Evolutionary conservation across 2,329 filamentous ascomycete genomes (phyloP).

Genomic region (Exophiala xenobiotica): DNA sequence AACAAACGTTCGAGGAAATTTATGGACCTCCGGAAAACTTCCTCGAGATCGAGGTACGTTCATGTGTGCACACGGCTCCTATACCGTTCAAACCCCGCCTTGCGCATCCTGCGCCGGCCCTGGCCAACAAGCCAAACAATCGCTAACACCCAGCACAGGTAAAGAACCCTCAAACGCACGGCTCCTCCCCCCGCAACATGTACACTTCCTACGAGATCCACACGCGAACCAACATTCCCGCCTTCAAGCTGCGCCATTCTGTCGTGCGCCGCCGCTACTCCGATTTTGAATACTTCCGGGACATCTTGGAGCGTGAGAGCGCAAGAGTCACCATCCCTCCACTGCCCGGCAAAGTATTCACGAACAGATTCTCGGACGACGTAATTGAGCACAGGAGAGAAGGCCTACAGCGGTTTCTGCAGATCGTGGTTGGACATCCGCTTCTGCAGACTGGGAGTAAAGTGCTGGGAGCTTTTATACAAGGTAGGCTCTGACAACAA

Average conservation of each 20-base stretch:
- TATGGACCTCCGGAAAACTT: slow-evolving; percentile 99
- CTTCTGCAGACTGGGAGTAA: slow-evolving; percentile 96
- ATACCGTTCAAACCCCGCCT: neutral
- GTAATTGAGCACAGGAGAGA: slow-evolving; percentile 93
- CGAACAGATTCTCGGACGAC: slow-evolving; percentile 95
- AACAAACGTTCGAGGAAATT: slow-evolving; percentile 98
- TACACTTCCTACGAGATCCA: slow-evolving; percentile 99
- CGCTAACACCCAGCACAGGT: slow-evolving; percentile 56
- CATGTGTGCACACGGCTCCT: slow-evolving; percentile 6
- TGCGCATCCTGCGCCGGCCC: neutral
- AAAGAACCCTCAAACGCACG: slow-evolving; percentile 88
- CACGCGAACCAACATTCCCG: slow-evolving; percentile 96
- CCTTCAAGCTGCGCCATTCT: slow-evolving; percentile 91
- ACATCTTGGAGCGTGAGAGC: slow-evolving; percentile 93
- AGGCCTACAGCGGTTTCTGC: slow-evolving; percentile 90
- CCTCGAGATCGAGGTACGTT: slow-evolving; percentile 76
- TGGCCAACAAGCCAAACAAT: neutral
- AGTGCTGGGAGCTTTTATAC: slow-evolving; percentile 92
- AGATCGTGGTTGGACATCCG: slow-evolving; percentile 96
- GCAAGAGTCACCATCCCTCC: slow-evolving; percentile 89
- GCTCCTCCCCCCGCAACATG: slow-evolving; percentile 83
- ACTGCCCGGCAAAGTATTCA: slow-evolving; percentile 94
- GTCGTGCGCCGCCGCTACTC: slow-evolving; percentile 91
- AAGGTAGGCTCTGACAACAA: slow-evolving; percentile 72
- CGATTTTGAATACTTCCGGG: slow-evolving; percentile 98